Percentiles rank a stretch among this genome's conserved stretches.
These are phyloP conservation scores for Wickerhamomyces sp. DNA, from an alignment of 1,139 yeast species.

Conservation along the genomic window DNA sequence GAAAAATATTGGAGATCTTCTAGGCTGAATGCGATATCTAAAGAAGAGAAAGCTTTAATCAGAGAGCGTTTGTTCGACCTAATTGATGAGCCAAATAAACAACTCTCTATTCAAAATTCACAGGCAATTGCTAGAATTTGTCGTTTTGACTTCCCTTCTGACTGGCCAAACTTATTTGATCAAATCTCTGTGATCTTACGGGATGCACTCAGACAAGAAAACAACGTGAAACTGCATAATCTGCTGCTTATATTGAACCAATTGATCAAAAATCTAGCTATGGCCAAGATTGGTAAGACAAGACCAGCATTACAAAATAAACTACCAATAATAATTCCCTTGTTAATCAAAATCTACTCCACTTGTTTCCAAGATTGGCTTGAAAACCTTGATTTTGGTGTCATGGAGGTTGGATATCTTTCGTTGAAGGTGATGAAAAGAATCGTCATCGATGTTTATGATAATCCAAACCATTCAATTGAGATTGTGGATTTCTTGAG, in stretches of 20 bases:
- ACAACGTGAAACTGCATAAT: conserved; percentile 55
- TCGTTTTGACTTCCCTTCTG: conserved; percentile 78
- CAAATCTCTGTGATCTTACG: conserved; percentile 50
- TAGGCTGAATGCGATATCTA: conserved; percentile 48
- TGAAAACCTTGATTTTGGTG: conserved; percentile 28
- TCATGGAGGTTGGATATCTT: conserved; percentile 66
- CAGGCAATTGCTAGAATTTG: conserved; percentile 75
- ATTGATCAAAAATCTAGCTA: conserved; percentile 64
- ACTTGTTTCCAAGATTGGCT: conserved; percentile 64
- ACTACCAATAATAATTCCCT: conserved; percentile 56
- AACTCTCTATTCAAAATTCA: conserved; percentile 76
- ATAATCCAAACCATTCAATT: conserved; percentile 49
- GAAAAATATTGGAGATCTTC: conserved; percentile 81
- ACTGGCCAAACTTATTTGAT: conserved; percentile 80
- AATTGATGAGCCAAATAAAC: conserved; percentile 67
- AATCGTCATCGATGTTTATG: conserved; percentile 72
- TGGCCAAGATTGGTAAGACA: conserved; percentile 79
- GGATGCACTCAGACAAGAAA: conserved; percentile 34
- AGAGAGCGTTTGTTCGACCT: conserved; percentile 53
- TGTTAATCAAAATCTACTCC: conserved; percentile 55
- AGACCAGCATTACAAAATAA: conserved; percentile 74
- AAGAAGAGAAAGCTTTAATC: conserved; percentile 68
- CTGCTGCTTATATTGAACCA: conserved; percentile 67
- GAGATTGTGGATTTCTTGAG: conserved; percentile 59
- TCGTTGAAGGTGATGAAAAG: conserved; percentile 73